These are phyloP conservation scores for Thermochaetoides thermophila DNA, from an alignment of 495 filamentous ascomycete species.

Conservation along the genomic window DNA sequence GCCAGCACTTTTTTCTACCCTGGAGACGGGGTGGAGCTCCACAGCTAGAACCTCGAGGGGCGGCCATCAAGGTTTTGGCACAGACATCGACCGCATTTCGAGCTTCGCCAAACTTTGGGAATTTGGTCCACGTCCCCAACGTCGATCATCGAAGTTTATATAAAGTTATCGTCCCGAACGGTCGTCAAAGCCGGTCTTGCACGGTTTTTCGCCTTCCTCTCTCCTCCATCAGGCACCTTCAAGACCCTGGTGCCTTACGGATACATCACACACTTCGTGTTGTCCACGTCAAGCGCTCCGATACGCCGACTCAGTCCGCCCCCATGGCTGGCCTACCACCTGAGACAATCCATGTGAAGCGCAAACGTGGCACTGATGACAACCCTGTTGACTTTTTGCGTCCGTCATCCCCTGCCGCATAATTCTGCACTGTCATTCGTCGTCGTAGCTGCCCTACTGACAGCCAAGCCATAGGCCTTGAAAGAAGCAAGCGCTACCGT, in stretches of 20 bases:
- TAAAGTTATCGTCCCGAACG: neutral
- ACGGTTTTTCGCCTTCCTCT: too few relatives aligned
- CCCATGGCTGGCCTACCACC: slow-evolving; percentile 35
- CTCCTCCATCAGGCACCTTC: slow-evolving; percentile 3
- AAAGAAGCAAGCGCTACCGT: slow-evolving; percentile 27
- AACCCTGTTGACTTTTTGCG: slow-evolving; percentile 37
- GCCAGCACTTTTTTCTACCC: too few relatives aligned
- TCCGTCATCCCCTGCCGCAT: slow-evolving; percentile 15
- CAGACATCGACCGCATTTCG: too few relatives aligned
- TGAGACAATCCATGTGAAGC: slow-evolving; percentile 37
- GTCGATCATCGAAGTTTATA: neutral
- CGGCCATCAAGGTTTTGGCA: too few relatives aligned
- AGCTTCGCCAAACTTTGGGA: neutral
- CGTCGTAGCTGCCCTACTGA: slow-evolving; percentile 1
- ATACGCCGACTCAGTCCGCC: slow-evolving; percentile 1
- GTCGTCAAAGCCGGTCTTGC: neutral
- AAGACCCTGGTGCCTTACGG: neutral
- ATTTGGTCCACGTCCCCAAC: neutral
- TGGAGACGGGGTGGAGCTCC: too few relatives aligned
- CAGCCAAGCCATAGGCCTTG: slow-evolving; percentile 6
- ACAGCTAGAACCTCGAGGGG: too few relatives aligned
- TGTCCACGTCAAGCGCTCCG: slow-evolving; percentile 5
- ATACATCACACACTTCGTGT: slow-evolving; percentile 1
- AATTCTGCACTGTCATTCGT: neutral
- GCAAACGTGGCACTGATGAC: slow-evolving; percentile 37